phyloP scores from a whole-genome alignment of 495 filamentous ascomycete genomes.

The Penicillium diatomitis region DNA sequence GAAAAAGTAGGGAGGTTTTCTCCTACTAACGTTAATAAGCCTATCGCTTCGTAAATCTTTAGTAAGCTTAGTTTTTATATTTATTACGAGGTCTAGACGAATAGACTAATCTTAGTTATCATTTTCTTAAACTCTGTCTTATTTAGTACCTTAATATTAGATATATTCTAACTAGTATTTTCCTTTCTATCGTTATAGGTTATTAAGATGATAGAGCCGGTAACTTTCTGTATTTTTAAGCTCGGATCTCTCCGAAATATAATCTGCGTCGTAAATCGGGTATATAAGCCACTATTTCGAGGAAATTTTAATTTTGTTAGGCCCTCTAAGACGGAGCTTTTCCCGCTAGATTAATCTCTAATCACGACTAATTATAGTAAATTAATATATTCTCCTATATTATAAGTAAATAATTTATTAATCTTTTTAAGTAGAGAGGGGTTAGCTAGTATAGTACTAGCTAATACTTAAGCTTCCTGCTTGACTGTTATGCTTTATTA shows the following conservation, averaged over 20 bases:
- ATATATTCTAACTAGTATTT: background rate
- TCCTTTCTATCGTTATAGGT: background rate
- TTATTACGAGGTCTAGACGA: no score
- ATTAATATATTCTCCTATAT: constrained; percentile 45
- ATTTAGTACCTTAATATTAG: constrained; percentile 28
- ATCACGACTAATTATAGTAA: constrained; percentile 61
- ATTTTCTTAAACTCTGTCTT: constrained; percentile 28
- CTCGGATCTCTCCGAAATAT: constrained; percentile 14
- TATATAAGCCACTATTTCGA: constrained; percentile 28
- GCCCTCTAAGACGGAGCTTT: constrained; percentile 40
- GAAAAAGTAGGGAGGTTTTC: constrained; percentile 37
- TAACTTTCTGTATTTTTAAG: background rate
- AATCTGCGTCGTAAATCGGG: constrained; percentile 25
- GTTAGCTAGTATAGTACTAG: no score
- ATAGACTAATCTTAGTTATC: no score
- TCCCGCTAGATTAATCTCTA: constrained; percentile 45
- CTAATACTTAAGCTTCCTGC: no score
- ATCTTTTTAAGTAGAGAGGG: no score
- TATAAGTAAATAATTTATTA: no score
- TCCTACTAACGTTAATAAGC: no score
- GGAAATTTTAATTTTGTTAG: constrained; percentile 34
- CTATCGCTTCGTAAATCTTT: constrained; percentile 7
- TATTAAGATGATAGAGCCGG: background rate
- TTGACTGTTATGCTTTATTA: no score
- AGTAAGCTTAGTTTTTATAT: constrained; percentile 13